phyloP scores from a whole-genome alignment of 192 early-diverging fungal species.

The Ambispora gerdemannii region DNA sequence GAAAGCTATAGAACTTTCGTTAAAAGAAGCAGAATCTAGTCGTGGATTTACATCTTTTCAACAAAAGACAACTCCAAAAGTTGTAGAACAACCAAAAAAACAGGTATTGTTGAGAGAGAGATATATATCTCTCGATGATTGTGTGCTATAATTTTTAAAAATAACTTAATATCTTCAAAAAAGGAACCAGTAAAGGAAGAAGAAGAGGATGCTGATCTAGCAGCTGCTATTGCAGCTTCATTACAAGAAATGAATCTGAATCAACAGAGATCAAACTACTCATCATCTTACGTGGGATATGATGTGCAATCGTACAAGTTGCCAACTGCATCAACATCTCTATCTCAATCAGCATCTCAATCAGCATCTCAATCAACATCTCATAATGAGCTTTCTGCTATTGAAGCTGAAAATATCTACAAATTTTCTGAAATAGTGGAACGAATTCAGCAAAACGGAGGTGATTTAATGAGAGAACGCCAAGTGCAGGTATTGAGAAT shows the following conservation, averaged over 20 bases:
- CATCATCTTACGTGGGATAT: slow-evolving; percentile 12
- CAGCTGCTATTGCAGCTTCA: slow-evolving; percentile 77
- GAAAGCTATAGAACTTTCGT: slow-evolving; percentile 87
- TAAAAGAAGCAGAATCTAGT: slow-evolving; percentile 67
- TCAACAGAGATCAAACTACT: slow-evolving; percentile 15
- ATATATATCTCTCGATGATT: not conserved
- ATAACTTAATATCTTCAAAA: not conserved
- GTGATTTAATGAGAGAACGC: slow-evolving; percentile 69
- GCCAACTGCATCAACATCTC: slow-evolving; percentile 30
- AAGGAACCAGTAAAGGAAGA: slow-evolving; percentile 37
- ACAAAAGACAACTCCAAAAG: slow-evolving; percentile 5
- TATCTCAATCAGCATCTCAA: no score
- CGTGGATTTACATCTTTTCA: slow-evolving; percentile 46
- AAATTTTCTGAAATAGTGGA: slow-evolving; percentile 86
- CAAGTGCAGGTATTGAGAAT: slow-evolving; percentile 63
- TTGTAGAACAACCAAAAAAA: slow-evolving; percentile 12
- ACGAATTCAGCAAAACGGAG: slow-evolving; percentile 72
- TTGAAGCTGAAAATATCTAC: slow-evolving; percentile 87
- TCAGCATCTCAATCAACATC: slow-evolving; percentile 28
- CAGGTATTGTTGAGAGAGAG: not conserved
- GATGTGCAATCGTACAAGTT: slow-evolving; percentile 32
- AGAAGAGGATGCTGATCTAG: slow-evolving; percentile 65
- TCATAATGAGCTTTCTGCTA: slow-evolving; percentile 61
- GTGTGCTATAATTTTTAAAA: not conserved
- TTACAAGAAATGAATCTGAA: slow-evolving; percentile 57